Evolutionary conservation across 1,139 yeast species (phyloP), one percentile per base, ranked within the genome.

Genomic region (Sugiyamaella neomexicana): DNA sequence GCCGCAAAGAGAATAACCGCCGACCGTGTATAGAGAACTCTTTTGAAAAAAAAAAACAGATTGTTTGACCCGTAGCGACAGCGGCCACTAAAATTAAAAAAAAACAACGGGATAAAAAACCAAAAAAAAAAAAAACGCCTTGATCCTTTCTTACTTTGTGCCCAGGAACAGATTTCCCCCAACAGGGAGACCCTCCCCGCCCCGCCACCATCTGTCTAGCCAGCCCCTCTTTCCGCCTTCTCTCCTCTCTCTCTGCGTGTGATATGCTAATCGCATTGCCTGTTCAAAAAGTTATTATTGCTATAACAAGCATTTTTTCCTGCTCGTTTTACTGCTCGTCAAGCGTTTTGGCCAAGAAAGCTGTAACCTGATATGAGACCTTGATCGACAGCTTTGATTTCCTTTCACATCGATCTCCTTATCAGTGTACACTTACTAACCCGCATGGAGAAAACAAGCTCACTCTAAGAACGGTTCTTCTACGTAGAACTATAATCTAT

Each of bases 401-500:
- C 38, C 38, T 34, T 6, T 34, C 38, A 6, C 9, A 13, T n/a
- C 16, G 16, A 34, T n/a, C 15, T 34, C 13, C 38, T 34, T 44
- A 44, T 44, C 47, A 44, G 47, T 31, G 23, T 13, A 15, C 15
- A 42, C 25, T 5, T 27, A 29, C 23, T 9, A 42, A 34, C 38
- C n/a, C 20, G 9, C 37, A 27, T 8, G 23, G 42, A 15, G 25
- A 38, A 15, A 17, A 16, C 34, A 29, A 29, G 5, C 25, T 20
- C 34, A 12, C 38, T 34, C 38, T 38, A 2, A 38, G 25, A 23
- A 12, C 25, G 25, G 25, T 12, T 6, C 12, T 25, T 13, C 16
- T 2, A 10, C 44, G 4, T 40, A 17, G 7, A 40, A 40, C 44
- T 10, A 9, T 23, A 40, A 23, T 27, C 17, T 16, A 31, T 20